phyloP scores from a whole-genome alignment of 2,329 filamentous ascomycete species.

The Lecanicillium sp. region DNA sequence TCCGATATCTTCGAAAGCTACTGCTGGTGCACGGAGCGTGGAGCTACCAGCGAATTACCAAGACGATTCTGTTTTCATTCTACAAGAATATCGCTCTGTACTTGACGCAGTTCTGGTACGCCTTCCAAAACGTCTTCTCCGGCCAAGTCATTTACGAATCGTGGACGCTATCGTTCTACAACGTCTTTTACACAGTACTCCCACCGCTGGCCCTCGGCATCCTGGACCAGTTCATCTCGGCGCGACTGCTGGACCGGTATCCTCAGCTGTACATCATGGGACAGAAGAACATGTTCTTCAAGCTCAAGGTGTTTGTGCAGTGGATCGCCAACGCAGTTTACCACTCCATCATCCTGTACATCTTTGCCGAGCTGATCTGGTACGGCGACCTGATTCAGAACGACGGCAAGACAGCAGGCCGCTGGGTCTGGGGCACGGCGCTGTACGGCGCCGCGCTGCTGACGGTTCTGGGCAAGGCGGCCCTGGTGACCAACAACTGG shows the following conservation, averaged over 20 bases:
- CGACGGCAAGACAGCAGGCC: slow-evolving; percentile 77
- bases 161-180: slow-evolving; percentile 99
- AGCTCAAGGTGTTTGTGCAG: slow-evolving; percentile 80
- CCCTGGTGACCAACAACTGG: slow-evolving; percentile 94
- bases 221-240: slow-evolving; percentile 95
- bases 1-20: slow-evolving; percentile 88
- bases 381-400: slow-evolving; percentile 68
- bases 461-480: slow-evolving; percentile 90
- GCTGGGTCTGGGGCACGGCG: slow-evolving; percentile 97
- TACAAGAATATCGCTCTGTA: slow-evolving; percentile 99
- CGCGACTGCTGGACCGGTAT: slow-evolving; percentile 86
- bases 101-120: slow-evolving; percentile 99
- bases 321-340: slow-evolving; percentile 96
- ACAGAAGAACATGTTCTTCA: slow-evolving; percentile 91
- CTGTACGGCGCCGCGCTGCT: slow-evolving; percentile 90
- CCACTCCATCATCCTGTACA: slow-evolving; percentile 89
- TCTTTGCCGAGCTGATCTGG: slow-evolving; percentile 75
- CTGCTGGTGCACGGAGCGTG: slow-evolving; percentile 92
- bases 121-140: slow-evolving; percentile 97
- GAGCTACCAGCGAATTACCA: slow-evolving; percentile 96
- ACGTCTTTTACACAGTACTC: slow-evolving; percentile 93
- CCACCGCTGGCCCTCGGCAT: slow-evolving; percentile 93
- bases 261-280: slow-evolving; percentile 92
- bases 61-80: slow-evolving; percentile 96
- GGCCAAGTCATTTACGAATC: slow-evolving; percentile 98